Evolutionary conservation across 805 yeast genomes (phyloP).

Genomic region (Pichia cephalocereana): DNA sequence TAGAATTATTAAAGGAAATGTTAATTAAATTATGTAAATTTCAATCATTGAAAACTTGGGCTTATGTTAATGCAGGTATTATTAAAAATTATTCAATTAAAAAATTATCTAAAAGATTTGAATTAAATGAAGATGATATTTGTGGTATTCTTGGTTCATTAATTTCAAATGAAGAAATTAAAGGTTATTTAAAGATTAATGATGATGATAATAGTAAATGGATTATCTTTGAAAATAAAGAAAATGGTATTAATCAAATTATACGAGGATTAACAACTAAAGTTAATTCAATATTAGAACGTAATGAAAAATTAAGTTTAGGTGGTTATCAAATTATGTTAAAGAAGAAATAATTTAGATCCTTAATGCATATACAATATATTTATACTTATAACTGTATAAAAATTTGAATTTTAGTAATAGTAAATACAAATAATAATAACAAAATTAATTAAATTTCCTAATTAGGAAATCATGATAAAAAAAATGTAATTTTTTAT

Average conservation of each 20-base stretch:
- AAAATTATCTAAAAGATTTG: slow-evolving; percentile 58
- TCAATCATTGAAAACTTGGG: slow-evolving; percentile 88
- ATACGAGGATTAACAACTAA: slow-evolving; percentile 79
- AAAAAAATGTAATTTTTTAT: too few species aligned
- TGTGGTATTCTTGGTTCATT: slow-evolving; percentile 59
- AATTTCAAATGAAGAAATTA: slow-evolving; percentile 69
- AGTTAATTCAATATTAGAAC: slow-evolving; percentile 67
- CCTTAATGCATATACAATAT: too few species aligned
- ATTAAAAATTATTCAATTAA: slow-evolving; percentile 66
- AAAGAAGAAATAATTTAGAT: slow-evolving; percentile 7
- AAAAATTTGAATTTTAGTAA: too few species aligned
- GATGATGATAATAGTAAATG: slow-evolving; percentile 54
- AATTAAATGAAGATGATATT: slow-evolving; percentile 47
- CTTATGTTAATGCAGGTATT: slow-evolving; percentile 72
- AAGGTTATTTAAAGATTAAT: slow-evolving; percentile 64
- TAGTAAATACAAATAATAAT: too few species aligned
- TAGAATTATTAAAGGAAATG: slow-evolving; percentile 59
- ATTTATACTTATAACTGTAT: too few species aligned
- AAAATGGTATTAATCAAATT: slow-evolving; percentile 78
- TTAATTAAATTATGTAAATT: slow-evolving; percentile 71
- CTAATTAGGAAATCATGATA: too few species aligned
- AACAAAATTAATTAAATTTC: too few species aligned
- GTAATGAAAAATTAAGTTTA: slow-evolving; percentile 75
- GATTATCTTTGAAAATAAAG: slow-evolving; percentile 60
- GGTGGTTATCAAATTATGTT: slow-evolving; percentile 50